A percentile compares a stretch with the other conserved stretches of the same genome.
These are phyloP conservation scores for Syncephalis fuscata DNA, from an alignment of 371 early-diverging fungal species.

Conservation along the genomic window DNA sequence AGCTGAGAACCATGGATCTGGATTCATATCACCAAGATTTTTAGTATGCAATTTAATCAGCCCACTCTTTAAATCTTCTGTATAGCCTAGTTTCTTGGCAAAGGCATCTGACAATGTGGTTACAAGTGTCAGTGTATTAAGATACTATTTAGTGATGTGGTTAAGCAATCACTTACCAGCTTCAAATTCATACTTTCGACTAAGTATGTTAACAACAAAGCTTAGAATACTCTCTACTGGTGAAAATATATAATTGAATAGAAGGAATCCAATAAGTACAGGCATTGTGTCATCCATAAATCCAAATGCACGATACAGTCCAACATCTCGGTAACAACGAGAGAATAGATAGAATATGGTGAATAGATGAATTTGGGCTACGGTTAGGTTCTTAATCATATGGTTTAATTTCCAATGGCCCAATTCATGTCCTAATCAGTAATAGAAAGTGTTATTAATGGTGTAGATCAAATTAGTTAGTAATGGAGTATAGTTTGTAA, in stretches of 20 bases:
- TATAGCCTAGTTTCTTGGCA: constrained; percentile 80
- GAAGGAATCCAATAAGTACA: constrained; percentile 67
- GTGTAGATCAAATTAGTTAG: no score
- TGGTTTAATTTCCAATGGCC: constrained; percentile 95
- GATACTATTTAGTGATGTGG: not conserved
- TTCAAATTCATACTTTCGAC: constrained; percentile 84
- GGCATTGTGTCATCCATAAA: constrained; percentile 45
- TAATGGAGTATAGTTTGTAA: not conserved
- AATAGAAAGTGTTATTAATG: constrained; percentile 5
- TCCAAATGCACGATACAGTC: constrained; percentile 74
- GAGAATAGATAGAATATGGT: constrained; percentile 74
- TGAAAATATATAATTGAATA: constrained; percentile 65
- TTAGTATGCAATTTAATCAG: constrained; percentile 84
- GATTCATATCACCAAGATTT: constrained; percentile 79
- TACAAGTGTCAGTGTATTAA: not conserved
- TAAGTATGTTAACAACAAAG: constrained; percentile 65
- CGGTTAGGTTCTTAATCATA: constrained; percentile 48
- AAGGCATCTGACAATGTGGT: constrained; percentile 45
- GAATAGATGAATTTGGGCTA: constrained; percentile 63
- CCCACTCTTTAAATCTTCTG: constrained; percentile 50
- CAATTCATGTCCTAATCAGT: constrained; percentile 68
- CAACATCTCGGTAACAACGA: constrained; percentile 41
- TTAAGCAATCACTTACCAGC: constrained; percentile 28
- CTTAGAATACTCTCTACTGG: constrained; percentile 63
- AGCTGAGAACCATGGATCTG: constrained; percentile 83